phyloP scores from a whole-genome alignment of 306 rosid genomes.

The Macrotyloma uniflorum region DNA sequence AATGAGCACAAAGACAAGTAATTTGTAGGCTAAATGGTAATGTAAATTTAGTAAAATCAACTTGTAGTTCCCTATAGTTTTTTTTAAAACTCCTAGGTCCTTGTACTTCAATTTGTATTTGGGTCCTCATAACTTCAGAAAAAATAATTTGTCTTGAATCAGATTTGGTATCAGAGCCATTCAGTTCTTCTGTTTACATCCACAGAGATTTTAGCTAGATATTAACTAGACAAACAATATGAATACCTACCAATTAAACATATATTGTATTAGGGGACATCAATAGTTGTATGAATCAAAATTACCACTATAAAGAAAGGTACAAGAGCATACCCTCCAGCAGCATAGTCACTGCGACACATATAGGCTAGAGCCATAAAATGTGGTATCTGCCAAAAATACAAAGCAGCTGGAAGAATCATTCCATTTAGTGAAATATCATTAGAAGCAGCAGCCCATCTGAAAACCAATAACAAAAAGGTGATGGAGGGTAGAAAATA shows the following conservation, averaged over 20 bases:
- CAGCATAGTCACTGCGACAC: slow-evolving; percentile 93
- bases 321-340: slow-evolving; percentile 77
- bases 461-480: slow-evolving; percentile 46
- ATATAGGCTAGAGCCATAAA: slow-evolving; percentile 97
- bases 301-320: slow-evolving; percentile 6
- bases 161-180: not conserved
- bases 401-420: slow-evolving; percentile 95
- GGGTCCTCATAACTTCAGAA: not conserved
- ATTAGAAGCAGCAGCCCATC: slow-evolving; percentile 95
- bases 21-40: not conserved
- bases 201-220: not conserved
- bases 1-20: not conserved
- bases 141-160: not conserved
- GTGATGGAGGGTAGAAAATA: not conserved
- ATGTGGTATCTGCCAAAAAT: slow-evolving; percentile 98
- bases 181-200: not conserved
- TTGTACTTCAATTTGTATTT: not conserved
- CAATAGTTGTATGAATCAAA: slow-evolving; percentile 2
- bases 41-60: slow-evolving; percentile 8
- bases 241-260: not conserved
- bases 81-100: not conserved
- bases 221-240: not conserved
- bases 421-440: slow-evolving; percentile 73
- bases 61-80: not conserved
- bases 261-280: not conserved